Base-by-base conservation (phyloP, 1,284 basidiomycete species). In the Ceratobasidium theobromae region DNA sequence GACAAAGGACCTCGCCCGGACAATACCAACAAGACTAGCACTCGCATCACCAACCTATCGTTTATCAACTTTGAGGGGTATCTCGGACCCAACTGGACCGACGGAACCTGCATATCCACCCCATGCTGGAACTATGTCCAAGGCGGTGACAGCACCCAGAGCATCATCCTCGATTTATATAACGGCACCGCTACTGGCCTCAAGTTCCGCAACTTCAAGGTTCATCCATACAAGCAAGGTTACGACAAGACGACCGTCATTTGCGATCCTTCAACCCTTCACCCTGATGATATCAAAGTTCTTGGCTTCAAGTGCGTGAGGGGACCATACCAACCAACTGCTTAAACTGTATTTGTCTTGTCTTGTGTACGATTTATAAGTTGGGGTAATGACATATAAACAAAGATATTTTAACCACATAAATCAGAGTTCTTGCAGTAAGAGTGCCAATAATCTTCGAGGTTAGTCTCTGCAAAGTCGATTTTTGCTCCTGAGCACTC, bases 61-160 rank as follows among this genome's bases (percentile, higher is more conserved):
- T 79, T 74, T 70, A 75, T 73, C 52, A 80, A 82, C 72, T 79
- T 81, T 71, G 74, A 73, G 18, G 80, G 80, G 12, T 73, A 72
- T 6, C 74, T 80, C 32, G 76, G 75, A 35, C 75, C 74, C n/a
- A 79, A 77, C 71, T 78, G 75, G 75, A 78, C 78, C 12, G 76
- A 77, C 62, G 72, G 74, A 14, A 73, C 73, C 3, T 76, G 76
- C 68, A 73, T 74, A 9, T 71, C 72, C 43, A 67, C 69, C 65
- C 76, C 76, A 53, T 77, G 76, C 71, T 77, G 76, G 76, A 67
- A 69, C 21, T 60, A 68, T 23, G 66, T 74, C 18, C 51, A 71
- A 1, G 71, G 71, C 25, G 58, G 69, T 2, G 71, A 73, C 49
- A 72, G 72, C 16, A 74, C 74, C 28, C 72, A 76, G 62, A 69